Evolutionary conservation across 176 grass and related monocot genomes (phyloP).

Genomic region (Oryza australiensis): DNA sequence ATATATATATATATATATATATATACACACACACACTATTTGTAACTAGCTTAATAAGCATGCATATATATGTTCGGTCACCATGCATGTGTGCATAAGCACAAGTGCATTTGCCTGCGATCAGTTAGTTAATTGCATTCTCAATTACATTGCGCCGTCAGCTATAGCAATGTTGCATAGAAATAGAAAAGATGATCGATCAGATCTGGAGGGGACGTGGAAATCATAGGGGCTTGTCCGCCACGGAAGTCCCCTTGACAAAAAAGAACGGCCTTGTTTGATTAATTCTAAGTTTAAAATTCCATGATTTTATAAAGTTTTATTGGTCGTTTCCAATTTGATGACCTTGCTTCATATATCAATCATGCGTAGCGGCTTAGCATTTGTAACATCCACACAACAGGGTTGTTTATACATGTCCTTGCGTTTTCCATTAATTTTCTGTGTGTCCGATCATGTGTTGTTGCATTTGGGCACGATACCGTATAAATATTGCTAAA

Average conservation of each 20-base stretch:
- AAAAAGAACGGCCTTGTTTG: background rate
- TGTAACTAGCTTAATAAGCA: background rate
- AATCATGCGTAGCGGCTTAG: background rate
- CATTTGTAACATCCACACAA: background rate
- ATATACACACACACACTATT: too few relatives aligned
- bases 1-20: too few relatives aligned
- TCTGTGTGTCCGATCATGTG: background rate
- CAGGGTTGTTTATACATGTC: background rate
- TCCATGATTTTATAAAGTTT: background rate
- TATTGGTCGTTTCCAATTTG: conserved; percentile 28
- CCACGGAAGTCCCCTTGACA: conserved; percentile 3
- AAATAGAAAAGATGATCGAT: conserved; percentile 17
- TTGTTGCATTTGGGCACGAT: conserved; percentile 24
- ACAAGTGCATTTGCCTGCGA: background rate
- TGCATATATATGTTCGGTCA: background rate
- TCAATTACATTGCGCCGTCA: conserved; percentile 4
- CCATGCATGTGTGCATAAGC: background rate
- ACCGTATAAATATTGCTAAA: conserved; percentile 34
- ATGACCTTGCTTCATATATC: conserved; percentile 18
- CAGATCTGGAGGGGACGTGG: conserved; percentile 38
- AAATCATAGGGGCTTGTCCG: conserved; percentile 24
- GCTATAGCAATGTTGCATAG: conserved; percentile 6
- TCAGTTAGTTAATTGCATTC: conserved; percentile 19
- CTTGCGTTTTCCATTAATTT: background rate
- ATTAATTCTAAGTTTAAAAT: conserved; percentile 4